Evolutionary conservation across 345 rosid genomes (phyloP), one percentile per base, ranked within the genome.

Genomic region (Syzygium grande): DNA sequence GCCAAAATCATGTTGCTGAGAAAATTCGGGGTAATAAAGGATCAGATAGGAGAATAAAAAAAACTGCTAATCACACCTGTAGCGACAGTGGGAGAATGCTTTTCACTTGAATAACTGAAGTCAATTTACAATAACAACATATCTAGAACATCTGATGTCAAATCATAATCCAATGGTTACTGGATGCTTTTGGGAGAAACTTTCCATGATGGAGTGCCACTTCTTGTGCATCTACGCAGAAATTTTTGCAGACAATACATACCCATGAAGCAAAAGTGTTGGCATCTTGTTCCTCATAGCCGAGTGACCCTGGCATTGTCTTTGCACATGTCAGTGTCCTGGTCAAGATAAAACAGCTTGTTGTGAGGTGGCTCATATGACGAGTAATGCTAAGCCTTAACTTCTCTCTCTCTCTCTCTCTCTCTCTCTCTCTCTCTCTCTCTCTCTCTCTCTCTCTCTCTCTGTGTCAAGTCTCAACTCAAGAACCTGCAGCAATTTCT

Each of bases 261-360:
- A 92, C 94, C 94, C 94, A 94, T 11, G 90, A 90, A 89, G 95
- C 94, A 88, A 94, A 92, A 55, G 94, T 92, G n/a, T 88, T 87
- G 25, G 94, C 95, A 88, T 94, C 95, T 77, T 90, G 93, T 58
- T 93, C 89, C 85, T 94, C 95, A 23, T 90, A 85, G 52, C 92
- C 92, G 46, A 94, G 92, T 51, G 94, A 93, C n/a, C 95, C 94
- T 10, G 95, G 95, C 94, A 92, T 91, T 54, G 88, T 91, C 86
- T 87, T 89, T 54, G 91, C 90, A 65, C 95, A 93, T 52, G 95
- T 93, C 79, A 86, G 41, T 54, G 86, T 89, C 89, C 93, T 93
- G 89, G 53, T 84, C 53, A 52, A 56, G 77, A 61, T 51, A 55
- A 65, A 52, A 56, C 12, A 85, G 65, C 49, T 73, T 34, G 46